These are phyloP conservation scores for Tilletia indica DNA, from an alignment of 1,284 basidiomycete species.

Conservation along the genomic window DNA sequence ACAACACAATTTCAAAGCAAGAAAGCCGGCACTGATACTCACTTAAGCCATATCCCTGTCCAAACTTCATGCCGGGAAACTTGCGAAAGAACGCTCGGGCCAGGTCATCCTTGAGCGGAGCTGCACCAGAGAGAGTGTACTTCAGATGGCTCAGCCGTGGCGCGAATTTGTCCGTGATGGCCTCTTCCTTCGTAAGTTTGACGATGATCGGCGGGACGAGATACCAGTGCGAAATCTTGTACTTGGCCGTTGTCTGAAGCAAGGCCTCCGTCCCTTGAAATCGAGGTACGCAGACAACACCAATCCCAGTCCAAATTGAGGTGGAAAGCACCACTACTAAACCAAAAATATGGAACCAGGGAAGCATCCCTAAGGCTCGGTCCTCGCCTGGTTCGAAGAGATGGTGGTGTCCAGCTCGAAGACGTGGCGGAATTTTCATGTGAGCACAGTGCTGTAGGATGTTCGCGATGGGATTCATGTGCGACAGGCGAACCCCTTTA, in stretches of 20 bases:
- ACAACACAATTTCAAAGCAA: too few species aligned
- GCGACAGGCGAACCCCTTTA: constrained; percentile 61
- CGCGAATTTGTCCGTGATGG: constrained; percentile 21
- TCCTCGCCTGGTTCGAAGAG: constrained; percentile 41
- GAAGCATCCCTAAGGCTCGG: constrained; percentile 38
- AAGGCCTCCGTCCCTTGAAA: constrained; percentile 46
- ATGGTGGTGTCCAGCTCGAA: not conserved
- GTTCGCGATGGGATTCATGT: constrained; percentile 17
- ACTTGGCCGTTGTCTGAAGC: constrained; percentile 38
- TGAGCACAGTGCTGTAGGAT: constrained; percentile 23
- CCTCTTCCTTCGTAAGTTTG: constrained; percentile 24
- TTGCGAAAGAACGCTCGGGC: constrained; percentile 33
- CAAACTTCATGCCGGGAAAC: constrained; percentile 38
- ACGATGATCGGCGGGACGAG: constrained; percentile 30
- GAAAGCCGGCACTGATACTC: too few species aligned
- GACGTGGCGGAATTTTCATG: constrained; percentile 23
- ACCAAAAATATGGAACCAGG: constrained; percentile 38
- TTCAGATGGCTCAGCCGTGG: constrained; percentile 28
- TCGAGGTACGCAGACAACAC: constrained; percentile 34
- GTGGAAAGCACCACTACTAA: constrained; percentile 23
- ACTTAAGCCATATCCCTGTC: constrained; percentile 41
- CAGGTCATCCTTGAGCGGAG: constrained; percentile 44
- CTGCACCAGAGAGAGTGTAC: constrained; percentile 45
- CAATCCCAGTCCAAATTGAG: constrained; percentile 24
- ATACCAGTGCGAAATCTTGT: constrained; percentile 26